phyloP scores from a whole-genome alignment of 1,284 basidiomycete species.

The Pseudozyma sp. region DNA sequence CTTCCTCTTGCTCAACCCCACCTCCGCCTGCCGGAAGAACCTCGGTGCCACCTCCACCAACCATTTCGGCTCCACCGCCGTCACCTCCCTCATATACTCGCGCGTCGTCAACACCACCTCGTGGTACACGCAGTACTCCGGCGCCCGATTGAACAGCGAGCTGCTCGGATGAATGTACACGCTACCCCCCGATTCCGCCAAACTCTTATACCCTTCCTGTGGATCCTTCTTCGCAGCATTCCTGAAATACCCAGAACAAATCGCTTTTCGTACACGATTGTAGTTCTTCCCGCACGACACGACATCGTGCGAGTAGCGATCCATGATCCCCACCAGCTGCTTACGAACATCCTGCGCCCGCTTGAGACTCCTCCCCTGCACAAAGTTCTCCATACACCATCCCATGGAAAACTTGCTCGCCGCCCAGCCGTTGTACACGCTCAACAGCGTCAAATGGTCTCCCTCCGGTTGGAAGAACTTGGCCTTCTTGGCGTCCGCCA shows the following conservation, averaged over 20 bases:
- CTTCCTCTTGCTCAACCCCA: conserved; percentile 97
- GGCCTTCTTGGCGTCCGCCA: conserved; percentile 98
- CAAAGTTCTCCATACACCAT: conserved; percentile 85
- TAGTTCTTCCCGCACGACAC: conserved; percentile 90
- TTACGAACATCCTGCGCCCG: conserved; percentile 98
- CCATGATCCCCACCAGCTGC: conserved; percentile 98
- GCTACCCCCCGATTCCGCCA: conserved; percentile 85
- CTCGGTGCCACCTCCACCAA: conserved; percentile 96
- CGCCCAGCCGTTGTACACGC: conserved; percentile 99
- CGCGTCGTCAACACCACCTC: conserved; percentile 78
- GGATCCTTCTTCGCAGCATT: conserved; percentile 77
- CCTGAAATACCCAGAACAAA: conserved; percentile 81
- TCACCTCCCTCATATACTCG: conserved; percentile 94
- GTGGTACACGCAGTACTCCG: conserved; percentile 80
- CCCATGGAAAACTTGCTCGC: conserved; percentile 87
- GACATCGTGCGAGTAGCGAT: conserved; percentile 97
- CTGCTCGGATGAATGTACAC: conserved; percentile 98
- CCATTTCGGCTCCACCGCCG: conserved; percentile 98
- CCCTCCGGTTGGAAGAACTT: conserved; percentile 88
- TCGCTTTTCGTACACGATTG: conserved; percentile 91
- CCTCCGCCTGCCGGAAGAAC: conserved; percentile 97
- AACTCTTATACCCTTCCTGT: conserved; percentile 83
- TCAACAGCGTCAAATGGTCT: conserved; percentile 91
- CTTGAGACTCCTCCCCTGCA: conserved; percentile 94
- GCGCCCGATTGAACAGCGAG: conserved; percentile 93